A percentile compares a stretch with the other conserved stretches of the same genome.
These are phyloP conservation scores for Paramarasmius palmivorus DNA, from an alignment of 1,284 basidiomycete species.

Conservation along the genomic window DNA sequence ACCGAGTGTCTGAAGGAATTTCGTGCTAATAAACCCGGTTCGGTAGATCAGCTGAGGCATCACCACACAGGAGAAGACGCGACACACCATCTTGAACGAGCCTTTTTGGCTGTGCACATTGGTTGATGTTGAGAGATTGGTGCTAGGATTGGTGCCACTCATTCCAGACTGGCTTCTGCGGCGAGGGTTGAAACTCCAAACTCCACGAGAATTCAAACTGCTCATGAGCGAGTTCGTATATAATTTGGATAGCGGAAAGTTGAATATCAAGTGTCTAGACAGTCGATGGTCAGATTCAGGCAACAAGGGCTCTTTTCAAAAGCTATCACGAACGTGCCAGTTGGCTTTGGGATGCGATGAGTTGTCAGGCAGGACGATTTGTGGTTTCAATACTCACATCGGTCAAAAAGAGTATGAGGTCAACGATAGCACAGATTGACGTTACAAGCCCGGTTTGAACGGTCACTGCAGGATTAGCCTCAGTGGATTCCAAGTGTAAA, in stretches of 20 bases:
- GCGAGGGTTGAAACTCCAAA: slow-evolving; percentile 27
- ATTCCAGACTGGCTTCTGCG: not conserved
- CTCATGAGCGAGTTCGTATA: slow-evolving; percentile 46
- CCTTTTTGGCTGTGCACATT: not conserved
- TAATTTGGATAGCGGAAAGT: slow-evolving; percentile 41
- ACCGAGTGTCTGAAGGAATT: not conserved
- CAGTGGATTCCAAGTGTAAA: not conserved
- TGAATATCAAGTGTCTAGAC: slow-evolving; percentile 39
- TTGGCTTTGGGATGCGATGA: slow-evolving; percentile 20
- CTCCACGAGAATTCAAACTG: slow-evolving; percentile 37
- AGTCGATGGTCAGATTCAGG: not conserved
- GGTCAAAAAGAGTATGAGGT: slow-evolving; percentile 34
- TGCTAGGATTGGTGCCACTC: not conserved
- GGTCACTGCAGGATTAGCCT: slow-evolving; percentile 28
- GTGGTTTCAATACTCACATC: slow-evolving; percentile 23
- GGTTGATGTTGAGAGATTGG: not conserved
- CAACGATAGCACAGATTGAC: slow-evolving; percentile 29
- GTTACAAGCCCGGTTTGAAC: slow-evolving; percentile 40
- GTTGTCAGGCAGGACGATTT: not conserved
- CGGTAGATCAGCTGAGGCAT: too few species aligned
- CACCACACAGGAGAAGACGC: not conserved
- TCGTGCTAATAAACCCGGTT: too few species aligned
- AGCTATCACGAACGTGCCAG: slow-evolving; percentile 26
- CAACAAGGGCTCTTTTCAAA: too few species aligned
- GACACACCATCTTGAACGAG: not conserved